These are phyloP conservation scores for Eutreptiella sp. DNA, from an alignment of 208 protist species.

Conservation along the genomic window DNA sequence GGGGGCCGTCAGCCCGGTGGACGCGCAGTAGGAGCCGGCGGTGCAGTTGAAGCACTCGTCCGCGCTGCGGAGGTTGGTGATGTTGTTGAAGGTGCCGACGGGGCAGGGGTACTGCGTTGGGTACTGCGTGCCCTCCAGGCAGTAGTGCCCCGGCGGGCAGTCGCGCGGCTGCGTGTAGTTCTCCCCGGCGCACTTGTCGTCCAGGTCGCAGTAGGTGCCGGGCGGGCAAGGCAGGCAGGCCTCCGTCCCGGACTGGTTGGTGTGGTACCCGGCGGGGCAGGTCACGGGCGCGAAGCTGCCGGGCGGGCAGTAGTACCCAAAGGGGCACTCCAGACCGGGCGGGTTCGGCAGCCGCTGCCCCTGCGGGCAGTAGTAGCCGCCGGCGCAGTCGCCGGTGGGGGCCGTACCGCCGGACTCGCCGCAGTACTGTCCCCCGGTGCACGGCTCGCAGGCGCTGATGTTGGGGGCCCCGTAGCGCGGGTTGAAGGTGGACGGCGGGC, in stretches of 20 bases:
- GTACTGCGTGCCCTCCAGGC: not conserved
- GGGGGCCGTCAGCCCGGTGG: slow-evolving; percentile 20
- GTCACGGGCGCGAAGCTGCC: slow-evolving; percentile 23
- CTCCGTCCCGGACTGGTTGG: slow-evolving; percentile 13
- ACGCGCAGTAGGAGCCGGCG: slow-evolving; percentile 29
- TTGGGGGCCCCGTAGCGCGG: not conserved
- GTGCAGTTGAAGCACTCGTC: slow-evolving; percentile 16
- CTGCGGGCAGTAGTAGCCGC: slow-evolving; percentile 37
- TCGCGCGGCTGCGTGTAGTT: slow-evolving; percentile 15
- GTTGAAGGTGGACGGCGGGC: slow-evolving; percentile 1
- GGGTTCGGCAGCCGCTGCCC: slow-evolving; percentile 21
- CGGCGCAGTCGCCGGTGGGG: slow-evolving; percentile 10
- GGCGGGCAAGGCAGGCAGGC: slow-evolving; percentile 28
- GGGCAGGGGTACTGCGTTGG: slow-evolving; percentile 34
- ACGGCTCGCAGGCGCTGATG: slow-evolving; percentile 10
- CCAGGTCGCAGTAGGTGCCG: slow-evolving; percentile 28
- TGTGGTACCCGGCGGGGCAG: slow-evolving; percentile 20
- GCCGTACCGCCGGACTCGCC: slow-evolving; percentile 13
- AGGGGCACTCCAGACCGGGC: slow-evolving; percentile 26
- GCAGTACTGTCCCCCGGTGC: slow-evolving; percentile 34
- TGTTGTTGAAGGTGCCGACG: slow-evolving; percentile 33
- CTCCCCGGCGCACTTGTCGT: slow-evolving; percentile 18
- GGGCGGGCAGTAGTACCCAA: slow-evolving; percentile 42
- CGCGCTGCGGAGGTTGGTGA: slow-evolving; percentile 11
- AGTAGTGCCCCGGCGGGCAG: slow-evolving; percentile 33